Evolutionary conservation across 2,329 filamentous ascomycete species (phyloP), one percentile per base, ranked within the genome.

Genomic region (Lachnellula occidentalis): DNA sequence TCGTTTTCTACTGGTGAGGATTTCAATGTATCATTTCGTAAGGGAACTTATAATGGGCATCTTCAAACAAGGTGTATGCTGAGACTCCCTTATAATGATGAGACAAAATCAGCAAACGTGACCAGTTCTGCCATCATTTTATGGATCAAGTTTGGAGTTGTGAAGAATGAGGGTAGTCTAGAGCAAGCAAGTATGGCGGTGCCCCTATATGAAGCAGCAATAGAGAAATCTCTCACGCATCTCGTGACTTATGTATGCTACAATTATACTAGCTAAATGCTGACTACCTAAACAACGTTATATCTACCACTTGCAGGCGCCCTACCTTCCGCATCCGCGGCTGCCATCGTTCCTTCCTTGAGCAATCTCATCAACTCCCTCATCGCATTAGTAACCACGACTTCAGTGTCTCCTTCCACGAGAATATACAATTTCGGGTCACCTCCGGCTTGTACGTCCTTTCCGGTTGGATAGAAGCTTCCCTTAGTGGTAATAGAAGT

Each of bases 401-500:
- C 78, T 72, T 99, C 94, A 0, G 94, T 97, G 67, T 99, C 94
- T 42, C 94, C 94, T 70, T 99, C 94, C 54, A 99, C 95, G 57
- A 99, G 80, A 66, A 99, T 96, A 70, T 97, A 99, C 64, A 99
- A 76, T 76, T 97, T 97, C n/a, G 94, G 88, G 63, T 91, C 85
- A 52, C 86, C 87, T 36, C 82, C 85, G 0, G 86, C 71, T 7
- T 79, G 82, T 2, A 90, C 90, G 61, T 90, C 86, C 70, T 95
- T 95, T 61, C 91, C 92, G 1, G 83, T 67, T 1, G 86, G 72
- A 66, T 97, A 97, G 71, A 90, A 97, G 58, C 81, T 94, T 62
- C 94, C 94, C 76, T 99, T 99, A 45, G 91, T 96, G 0, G 94
- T 99, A 70, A 99, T 99, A 6, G 90, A 96, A 1, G 92, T 95